Evolutionary conservation across 305 asterid genomes (phyloP).

Genomic region (Solanum hybrid): DNA sequence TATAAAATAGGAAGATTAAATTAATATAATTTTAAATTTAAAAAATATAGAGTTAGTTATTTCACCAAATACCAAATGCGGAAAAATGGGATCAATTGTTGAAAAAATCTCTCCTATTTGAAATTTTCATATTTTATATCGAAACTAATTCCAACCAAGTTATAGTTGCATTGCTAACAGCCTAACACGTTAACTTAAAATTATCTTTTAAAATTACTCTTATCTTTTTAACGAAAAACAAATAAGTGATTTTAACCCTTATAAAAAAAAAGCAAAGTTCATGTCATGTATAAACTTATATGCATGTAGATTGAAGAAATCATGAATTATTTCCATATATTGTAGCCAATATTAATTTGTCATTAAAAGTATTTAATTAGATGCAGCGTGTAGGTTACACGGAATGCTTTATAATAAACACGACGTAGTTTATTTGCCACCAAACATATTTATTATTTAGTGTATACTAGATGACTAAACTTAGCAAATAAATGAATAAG

Average conservation of each 20-base stretch:
- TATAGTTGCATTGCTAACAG: neutral
- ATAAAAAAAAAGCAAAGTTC: neutral
- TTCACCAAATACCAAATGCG: neutral
- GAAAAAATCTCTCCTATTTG: neutral
- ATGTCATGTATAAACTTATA: neutral
- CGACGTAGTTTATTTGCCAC: neutral
- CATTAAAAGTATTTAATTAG: neutral
- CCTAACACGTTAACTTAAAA: neutral
- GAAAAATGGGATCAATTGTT: neutral
- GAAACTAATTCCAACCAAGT: neutral
- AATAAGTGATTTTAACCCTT: neutral
- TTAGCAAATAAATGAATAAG: too few species aligned
- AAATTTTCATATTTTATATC: neutral
- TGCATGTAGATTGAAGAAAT: neutral
- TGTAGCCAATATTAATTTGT: neutral
- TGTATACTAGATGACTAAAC: neutral
- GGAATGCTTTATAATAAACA: neutral
- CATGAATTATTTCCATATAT: neutral
- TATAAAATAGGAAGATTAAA: neutral
- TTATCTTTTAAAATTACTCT: neutral
- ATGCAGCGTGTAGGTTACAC: neutral
- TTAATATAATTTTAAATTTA: neutral
- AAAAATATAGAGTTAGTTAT: neutral
- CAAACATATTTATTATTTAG: neutral
- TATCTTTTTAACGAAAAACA: neutral